A percentile compares a stretch with the other conserved stretches of the same genome.
These are phyloP conservation scores for Monosporascus sp. DNA, from an alignment of 2,329 filamentous ascomycete species.

Conservation along the genomic window DNA sequence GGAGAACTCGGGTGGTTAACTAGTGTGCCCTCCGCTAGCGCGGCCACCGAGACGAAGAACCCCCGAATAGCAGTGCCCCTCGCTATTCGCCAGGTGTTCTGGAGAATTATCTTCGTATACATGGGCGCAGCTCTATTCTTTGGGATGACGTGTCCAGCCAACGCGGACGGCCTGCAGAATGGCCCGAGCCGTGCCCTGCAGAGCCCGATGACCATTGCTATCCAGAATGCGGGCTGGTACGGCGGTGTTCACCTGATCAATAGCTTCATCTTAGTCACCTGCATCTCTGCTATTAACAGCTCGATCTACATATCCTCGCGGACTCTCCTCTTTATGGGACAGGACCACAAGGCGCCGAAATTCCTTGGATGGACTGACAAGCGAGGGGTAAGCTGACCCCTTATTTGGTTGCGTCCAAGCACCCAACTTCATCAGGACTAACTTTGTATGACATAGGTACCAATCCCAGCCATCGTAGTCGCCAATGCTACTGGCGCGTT, in stretches of 20 bases:
- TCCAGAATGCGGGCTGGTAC: slow-evolving; percentile 69
- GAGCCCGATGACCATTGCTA: slow-evolving; percentile 68
- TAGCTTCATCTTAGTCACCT: slow-evolving; percentile 69
- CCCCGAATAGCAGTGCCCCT: slow-evolving; percentile 50
- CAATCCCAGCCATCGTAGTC: slow-evolving; percentile 57
- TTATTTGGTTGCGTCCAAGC: neutral
- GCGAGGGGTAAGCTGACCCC: slow-evolving; percentile 38
- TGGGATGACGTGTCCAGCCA: slow-evolving; percentile 66
- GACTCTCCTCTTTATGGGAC: slow-evolving; percentile 71
- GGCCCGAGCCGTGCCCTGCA: slow-evolving; percentile 58
- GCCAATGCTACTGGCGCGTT: slow-evolving; percentile 66
- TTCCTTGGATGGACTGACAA: slow-evolving; percentile 64
- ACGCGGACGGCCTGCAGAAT: slow-evolving; percentile 58
- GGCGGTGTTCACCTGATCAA: slow-evolving; percentile 73
- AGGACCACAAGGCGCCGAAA: slow-evolving; percentile 63
- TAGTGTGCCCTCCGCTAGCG: slow-evolving; percentile 16
- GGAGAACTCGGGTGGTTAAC: neutral
- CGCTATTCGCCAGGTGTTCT: slow-evolving; percentile 56
- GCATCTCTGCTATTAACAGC: slow-evolving; percentile 66
- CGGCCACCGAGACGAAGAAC: slow-evolving; percentile 56
- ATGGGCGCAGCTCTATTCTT: slow-evolving; percentile 72
- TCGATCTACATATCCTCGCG: slow-evolving; percentile 74
- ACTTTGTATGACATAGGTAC: slow-evolving; percentile 25
- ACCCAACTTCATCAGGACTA: neutral
- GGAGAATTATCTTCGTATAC: slow-evolving; percentile 58